phyloP scores from a whole-genome alignment of 495 filamentous ascomycete genomes.

The Penicillium mononematosum region DNA sequence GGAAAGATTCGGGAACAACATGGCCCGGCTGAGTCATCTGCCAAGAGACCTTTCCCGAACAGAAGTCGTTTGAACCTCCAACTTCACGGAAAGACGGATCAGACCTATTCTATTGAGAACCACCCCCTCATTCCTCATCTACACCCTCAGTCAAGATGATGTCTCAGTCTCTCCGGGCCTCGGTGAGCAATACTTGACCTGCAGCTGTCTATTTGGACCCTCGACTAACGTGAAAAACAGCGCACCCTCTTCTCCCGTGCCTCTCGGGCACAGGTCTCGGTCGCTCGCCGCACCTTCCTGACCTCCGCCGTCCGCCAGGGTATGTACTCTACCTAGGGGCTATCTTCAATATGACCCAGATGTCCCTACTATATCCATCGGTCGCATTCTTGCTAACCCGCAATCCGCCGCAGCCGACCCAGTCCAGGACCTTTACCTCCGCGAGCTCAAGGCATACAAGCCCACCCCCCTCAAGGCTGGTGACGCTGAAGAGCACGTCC shows the following conservation, averaged over 20 bases:
- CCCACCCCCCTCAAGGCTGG: conserved; percentile 73
- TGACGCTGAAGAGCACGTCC: conserved; percentile 87
- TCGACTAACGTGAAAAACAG: conserved; percentile 46
- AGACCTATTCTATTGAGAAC: conserved; percentile 38
- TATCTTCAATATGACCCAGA: background rate
- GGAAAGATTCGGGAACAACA: conserved; percentile 5
- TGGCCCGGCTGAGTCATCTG: conserved; percentile 25
- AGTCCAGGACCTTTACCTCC: conserved; percentile 95
- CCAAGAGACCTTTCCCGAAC: conserved; percentile 34
- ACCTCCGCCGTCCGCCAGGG: conserved; percentile 45
- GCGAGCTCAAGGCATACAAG: conserved; percentile 93
- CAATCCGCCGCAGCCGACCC: conserved; percentile 68
- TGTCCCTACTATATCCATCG: background rate
- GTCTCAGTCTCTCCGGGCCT: conserved; percentile 63
- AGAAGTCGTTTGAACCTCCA: conserved; percentile 39
- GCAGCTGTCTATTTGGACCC: conserved; percentile 1
- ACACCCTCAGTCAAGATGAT: conserved; percentile 57
- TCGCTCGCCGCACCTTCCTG: conserved; percentile 79
- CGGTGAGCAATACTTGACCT: conserved; percentile 48
- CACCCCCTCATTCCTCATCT: conserved; percentile 28
- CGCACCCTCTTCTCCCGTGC: conserved; percentile 79
- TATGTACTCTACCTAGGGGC: conserved; percentile 25
- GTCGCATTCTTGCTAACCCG: conserved; percentile 18
- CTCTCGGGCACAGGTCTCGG: conserved; percentile 66
- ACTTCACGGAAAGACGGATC: conserved; percentile 34